These are phyloP conservation scores for Malus orientalis DNA, from an alignment of 306 rosid genomes.

Conservation along the genomic window DNA sequence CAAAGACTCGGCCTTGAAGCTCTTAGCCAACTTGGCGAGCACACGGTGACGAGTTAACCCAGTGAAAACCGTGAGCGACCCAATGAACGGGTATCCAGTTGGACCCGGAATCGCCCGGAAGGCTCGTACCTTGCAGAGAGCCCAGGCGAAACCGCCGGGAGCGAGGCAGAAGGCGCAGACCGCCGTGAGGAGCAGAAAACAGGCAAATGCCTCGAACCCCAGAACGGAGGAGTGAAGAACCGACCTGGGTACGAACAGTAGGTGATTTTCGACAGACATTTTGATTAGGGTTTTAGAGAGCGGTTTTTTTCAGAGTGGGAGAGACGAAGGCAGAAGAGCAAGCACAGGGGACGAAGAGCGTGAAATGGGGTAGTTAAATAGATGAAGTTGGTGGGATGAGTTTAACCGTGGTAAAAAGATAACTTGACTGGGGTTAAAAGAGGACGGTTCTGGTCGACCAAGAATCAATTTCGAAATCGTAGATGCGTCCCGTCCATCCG, in stretches of 20 bases:
- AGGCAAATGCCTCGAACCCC: constrained; percentile 3
- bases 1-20: constrained; percentile 8
- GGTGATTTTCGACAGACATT: neutral
- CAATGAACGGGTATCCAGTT: constrained; percentile 12
- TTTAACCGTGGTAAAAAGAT: neutral
- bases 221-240: neutral
- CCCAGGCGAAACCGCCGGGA: constrained; percentile 33
- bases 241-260: neutral
- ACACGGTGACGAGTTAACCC: constrained; percentile 13
- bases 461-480: constrained; percentile 5
- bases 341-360: neutral
- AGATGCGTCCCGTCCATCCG: constrained; percentile 1
- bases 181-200: neutral
- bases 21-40: constrained; percentile 16
- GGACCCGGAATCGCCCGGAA: constrained; percentile 17
- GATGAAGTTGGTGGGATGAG: neutral
- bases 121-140: constrained; percentile 17
- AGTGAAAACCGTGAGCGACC: constrained; percentile 2
- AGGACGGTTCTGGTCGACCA: neutral
- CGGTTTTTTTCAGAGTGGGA: neutral
- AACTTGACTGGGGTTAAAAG: neutral
- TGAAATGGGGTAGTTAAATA: constrained; percentile 19
- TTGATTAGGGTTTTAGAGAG: neutral
- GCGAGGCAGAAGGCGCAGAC: constrained; percentile 11
- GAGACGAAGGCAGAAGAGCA: neutral